Evolutionary conservation across 1,139 yeast species (phyloP).

Genomic region (Candida glucosophila): DNA sequence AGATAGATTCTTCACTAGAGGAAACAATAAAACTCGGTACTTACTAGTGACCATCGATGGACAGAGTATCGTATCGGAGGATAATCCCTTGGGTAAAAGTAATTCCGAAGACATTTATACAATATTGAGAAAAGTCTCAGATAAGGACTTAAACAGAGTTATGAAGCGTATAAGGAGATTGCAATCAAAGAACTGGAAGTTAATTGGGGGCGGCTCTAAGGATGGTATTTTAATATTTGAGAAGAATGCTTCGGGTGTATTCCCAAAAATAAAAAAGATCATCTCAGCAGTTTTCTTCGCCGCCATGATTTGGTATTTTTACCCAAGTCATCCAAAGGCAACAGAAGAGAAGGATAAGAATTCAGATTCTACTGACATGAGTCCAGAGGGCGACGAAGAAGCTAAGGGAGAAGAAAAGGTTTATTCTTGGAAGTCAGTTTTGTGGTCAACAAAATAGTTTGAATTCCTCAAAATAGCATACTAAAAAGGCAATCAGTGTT

Average conservation of each 20-base stretch:
- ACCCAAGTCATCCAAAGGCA: not conserved
- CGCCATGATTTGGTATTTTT: not conserved
- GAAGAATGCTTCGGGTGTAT: conserved; percentile 7
- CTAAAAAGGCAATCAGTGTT: too few relatives aligned
- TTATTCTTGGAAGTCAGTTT: not conserved
- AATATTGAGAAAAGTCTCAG: conserved; percentile 31
- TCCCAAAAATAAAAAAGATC: not conserved
- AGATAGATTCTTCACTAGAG: conserved; percentile 9
- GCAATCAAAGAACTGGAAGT: conserved; percentile 26
- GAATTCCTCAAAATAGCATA: too few relatives aligned
- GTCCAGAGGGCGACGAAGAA: too few relatives aligned
- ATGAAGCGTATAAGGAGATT: conserved; percentile 18
- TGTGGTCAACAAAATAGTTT: too few relatives aligned
- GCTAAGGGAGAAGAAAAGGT: not conserved
- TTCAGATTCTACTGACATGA: not conserved
- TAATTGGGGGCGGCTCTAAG: conserved; percentile 20
- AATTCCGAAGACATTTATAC: conserved; percentile 38
- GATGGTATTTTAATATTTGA: conserved; percentile 15
- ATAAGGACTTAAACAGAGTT: conserved; percentile 19
- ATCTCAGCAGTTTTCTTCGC: not conserved
- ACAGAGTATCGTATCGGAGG: conserved; percentile 24
- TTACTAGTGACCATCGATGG: conserved; percentile 39
- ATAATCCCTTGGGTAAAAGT: conserved; percentile 31
- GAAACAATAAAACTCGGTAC: conserved; percentile 20
- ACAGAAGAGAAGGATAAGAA: not conserved